Base-by-base conservation (phyloP, 2,329 filamentous ascomycete genomes). In the Exophiala alcalophila region DNA sequence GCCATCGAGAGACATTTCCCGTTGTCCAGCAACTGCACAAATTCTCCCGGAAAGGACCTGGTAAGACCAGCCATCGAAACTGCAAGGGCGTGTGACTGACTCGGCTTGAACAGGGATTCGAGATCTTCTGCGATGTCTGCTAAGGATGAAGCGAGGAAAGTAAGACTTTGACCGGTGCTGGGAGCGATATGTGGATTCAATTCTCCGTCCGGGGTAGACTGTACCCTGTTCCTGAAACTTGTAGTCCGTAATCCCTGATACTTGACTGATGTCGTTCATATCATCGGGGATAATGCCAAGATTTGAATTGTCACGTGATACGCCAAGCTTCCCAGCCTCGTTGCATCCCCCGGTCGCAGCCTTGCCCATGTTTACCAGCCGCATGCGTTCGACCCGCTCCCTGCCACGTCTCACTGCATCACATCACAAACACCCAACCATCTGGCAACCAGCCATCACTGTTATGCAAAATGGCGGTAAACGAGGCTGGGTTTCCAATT, bases 401-500 rank as follows among this genome's bases (percentile, higher is more conserved):
- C n/a, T n/a, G n/a, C n/a, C n/a, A n/a, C n/a, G 5, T n/a, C 14
- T 27, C 15, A n/a, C 28, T 16, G 26, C 44, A 34, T 40, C 45
- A 44, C 40, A 21, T n/a, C 23, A 20, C 8, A n/a, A 20, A 6
- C 11, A 14, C 31, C 46, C 41, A 39, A 44, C 41, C 41, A 40
- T 40, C 27, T 30, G 4, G 15, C 24, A 25, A 39, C 47, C 47
- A 49, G 42, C 47, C 47, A 49, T 43, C 33, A 31, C 15, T 5
- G 19, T 37, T 20, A 38, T 41, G 40, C 23, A 31, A 12, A 29
- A n/a, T 21, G 9, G n/a, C 12, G 9, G 20, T 20, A 10, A 15
- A 32, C 33, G 49, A 46, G 49, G 49, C 32, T 50, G 48, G 48
- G 27, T 37, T 36, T 34, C 34, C 37, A 37, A 39, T 46, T 23